Percentiles rank a stretch among this genome's conserved stretches.
phyloP scores from a whole-genome alignment of 371 early-diverging fungal species.

The Apophysomyces elegans region DNA sequence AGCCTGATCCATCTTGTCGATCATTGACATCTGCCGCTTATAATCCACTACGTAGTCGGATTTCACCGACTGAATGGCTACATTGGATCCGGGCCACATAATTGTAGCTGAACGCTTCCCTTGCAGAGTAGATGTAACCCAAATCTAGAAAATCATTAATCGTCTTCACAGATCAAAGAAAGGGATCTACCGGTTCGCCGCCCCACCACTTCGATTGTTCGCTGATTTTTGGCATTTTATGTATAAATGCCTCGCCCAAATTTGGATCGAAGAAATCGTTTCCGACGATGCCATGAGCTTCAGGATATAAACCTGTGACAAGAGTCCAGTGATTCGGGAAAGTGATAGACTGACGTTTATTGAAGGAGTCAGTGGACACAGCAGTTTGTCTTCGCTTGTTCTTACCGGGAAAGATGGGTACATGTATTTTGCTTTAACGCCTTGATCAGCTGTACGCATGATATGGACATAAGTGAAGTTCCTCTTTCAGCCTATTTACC shows the following conservation, averaged over 20 bases:
- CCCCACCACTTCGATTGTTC: slow-evolving; percentile 83
- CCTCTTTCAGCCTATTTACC: background rate
- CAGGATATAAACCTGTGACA: slow-evolving; percentile 91
- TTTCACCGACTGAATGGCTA: slow-evolving; percentile 48
- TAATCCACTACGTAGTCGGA: slow-evolving; percentile 76
- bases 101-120: slow-evolving; percentile 70
- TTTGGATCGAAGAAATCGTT: slow-evolving; percentile 87
- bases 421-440: slow-evolving; percentile 68
- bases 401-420: slow-evolving; percentile 76
- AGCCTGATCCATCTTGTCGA: slow-evolving; percentile 65
- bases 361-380: background rate
- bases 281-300: slow-evolving; percentile 91
- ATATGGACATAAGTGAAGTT: background rate
- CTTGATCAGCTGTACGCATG: slow-evolving; percentile 41
- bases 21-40: slow-evolving; percentile 44
- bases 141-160: slow-evolving; percentile 62
- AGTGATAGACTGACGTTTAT: slow-evolving; percentile 62
- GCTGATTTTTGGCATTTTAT: slow-evolving; percentile 63
- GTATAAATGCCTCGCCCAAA: slow-evolving; percentile 76
- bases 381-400: background rate
- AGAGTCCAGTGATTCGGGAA: slow-evolving; percentile 96
- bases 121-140: slow-evolving; percentile 82
- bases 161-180: background rate
- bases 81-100: slow-evolving; percentile 91
- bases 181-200: slow-evolving; percentile 77